Conservation (phyloP, 352 stramenopile species). For the Nothophytophthora sp. region DNA sequence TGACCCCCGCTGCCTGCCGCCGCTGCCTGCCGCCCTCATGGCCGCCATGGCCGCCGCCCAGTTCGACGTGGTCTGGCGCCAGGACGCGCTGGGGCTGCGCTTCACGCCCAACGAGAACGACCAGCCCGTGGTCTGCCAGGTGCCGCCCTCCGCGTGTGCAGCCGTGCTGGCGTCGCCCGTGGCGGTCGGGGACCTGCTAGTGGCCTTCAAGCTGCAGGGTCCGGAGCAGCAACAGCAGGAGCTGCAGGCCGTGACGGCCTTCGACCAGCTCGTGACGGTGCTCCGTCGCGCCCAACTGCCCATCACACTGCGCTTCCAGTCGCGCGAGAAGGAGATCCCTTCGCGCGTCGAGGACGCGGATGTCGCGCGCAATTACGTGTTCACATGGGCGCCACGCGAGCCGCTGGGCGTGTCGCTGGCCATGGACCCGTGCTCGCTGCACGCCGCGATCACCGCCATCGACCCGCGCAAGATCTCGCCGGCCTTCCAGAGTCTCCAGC, state of each 20-base stretch:
- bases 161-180: constrained; percentile 48
- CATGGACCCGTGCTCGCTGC: constrained; percentile 76
- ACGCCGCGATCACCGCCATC: constrained; percentile 68
- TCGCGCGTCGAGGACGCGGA: constrained; percentile 36
- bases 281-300: constrained; percentile 54
- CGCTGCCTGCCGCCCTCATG: background rate
- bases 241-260: constrained; percentile 37
- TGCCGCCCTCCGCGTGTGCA: constrained; percentile 47
- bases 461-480: constrained; percentile 61
- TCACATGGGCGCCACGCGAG: constrained; percentile 48
- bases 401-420: constrained; percentile 72
- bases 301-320: constrained; percentile 67
- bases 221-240: constrained; percentile 16
- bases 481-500: constrained; percentile 50
- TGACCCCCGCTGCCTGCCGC: constrained; percentile 5
- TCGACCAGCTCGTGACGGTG: constrained; percentile 55
- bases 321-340: constrained; percentile 48
- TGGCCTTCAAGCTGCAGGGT: constrained; percentile 50
- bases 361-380: constrained; percentile 48
- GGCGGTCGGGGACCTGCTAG: constrained; percentile 64
- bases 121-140: constrained; percentile 70
- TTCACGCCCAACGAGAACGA: constrained; percentile 77
- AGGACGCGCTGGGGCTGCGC: constrained; percentile 54
- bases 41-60: constrained; percentile 2
- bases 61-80: constrained; percentile 68